These are phyloP conservation scores for Candida rishiriensis DNA, from an alignment of 805 yeast genomes.

Conservation along the genomic window DNA sequence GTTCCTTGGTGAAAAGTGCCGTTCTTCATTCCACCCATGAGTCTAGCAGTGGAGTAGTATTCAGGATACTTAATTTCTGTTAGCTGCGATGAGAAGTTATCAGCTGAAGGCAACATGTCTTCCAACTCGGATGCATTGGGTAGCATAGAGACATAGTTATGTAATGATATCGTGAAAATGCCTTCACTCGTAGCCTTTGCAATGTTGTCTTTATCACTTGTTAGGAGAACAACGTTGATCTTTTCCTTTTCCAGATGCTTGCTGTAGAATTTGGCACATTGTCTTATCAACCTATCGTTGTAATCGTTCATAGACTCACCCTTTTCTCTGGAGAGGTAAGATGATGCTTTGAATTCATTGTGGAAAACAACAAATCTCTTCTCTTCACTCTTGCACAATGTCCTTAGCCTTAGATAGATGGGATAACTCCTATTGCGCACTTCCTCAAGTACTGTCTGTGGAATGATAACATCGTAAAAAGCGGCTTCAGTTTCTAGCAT, in stretches of 20 bases:
- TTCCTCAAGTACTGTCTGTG: constrained; percentile 93
- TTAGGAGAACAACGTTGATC: constrained; percentile 52
- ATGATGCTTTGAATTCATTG: constrained; percentile 78
- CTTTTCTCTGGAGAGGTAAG: constrained; percentile 57
- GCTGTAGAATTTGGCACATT: constrained; percentile 66
- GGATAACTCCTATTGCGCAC: constrained; percentile 86
- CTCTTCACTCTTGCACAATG: constrained; percentile 66
- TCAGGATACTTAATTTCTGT: constrained; percentile 65
- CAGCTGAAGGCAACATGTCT: constrained; percentile 68
- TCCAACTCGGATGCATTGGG: constrained; percentile 70
- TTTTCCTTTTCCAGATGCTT: constrained; percentile 48
- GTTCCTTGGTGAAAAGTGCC: constrained; percentile 87
- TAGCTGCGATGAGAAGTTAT: constrained; percentile 29
- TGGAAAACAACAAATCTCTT: constrained; percentile 90
- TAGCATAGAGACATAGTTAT: constrained; percentile 66
- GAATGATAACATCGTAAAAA: constrained; percentile 87
- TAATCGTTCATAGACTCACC: constrained; percentile 82
- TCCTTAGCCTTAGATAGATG: constrained; percentile 77
- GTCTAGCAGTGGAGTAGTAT: constrained; percentile 73
- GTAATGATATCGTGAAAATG: constrained; percentile 49
- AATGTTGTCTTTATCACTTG: constrained; percentile 74
- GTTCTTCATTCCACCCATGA: constrained; percentile 85
- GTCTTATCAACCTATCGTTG: constrained; percentile 86
- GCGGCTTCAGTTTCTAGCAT: constrained; percentile 71
- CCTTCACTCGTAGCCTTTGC: constrained; percentile 52